A percentile compares a stretch with the other conserved stretches of the same genome.
These are phyloP conservation scores for Pseudogymnoascus sp. DNA, from an alignment of 2,329 filamentous ascomycete genomes.

Conservation along the genomic window DNA sequence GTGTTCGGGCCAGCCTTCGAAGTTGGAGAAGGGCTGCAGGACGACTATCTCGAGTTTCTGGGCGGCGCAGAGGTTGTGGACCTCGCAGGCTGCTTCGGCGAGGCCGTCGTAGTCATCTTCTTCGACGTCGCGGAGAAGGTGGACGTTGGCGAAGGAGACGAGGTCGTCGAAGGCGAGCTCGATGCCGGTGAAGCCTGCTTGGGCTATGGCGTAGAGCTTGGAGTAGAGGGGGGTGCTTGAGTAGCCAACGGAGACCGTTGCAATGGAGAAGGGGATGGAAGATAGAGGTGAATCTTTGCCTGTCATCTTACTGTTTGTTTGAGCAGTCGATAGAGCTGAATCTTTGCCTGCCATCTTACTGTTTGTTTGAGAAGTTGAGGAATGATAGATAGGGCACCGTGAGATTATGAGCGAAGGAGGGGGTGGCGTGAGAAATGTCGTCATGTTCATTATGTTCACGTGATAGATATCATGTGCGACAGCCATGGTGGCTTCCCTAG, in stretches of 20 bases:
- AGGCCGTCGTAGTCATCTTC: slow-evolving; percentile 53
- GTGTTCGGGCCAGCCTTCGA: slow-evolving; percentile 61
- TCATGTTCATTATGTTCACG: neutral
- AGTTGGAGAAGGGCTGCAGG: slow-evolving; percentile 68
- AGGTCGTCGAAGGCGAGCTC: slow-evolving; percentile 71
- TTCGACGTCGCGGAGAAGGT: slow-evolving; percentile 41
- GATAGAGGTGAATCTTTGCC: slow-evolving; percentile 9
- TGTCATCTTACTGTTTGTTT: slow-evolving; percentile 1
- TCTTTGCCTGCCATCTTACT: slow-evolving; percentile 1
- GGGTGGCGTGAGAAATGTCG: neutral
- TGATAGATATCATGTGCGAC: neutral
- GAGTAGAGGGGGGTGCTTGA: slow-evolving; percentile 45
- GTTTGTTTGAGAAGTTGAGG: neutral
- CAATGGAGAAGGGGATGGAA: slow-evolving; percentile 42
- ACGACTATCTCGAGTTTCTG: slow-evolving; percentile 56
- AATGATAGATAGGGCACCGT: neutral
- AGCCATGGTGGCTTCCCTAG: neutral
- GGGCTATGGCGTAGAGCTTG: slow-evolving; percentile 54
- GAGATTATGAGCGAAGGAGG: neutral
- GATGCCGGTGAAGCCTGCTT: slow-evolving; percentile 57
- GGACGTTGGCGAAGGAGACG: slow-evolving; percentile 47
- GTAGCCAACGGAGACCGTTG: slow-evolving; percentile 45
- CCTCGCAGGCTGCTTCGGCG: slow-evolving; percentile 42
- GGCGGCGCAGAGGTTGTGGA: slow-evolving; percentile 45
- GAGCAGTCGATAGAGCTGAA: slow-evolving; percentile 9